Percentiles rank a stretch among this genome's conserved stretches.
Evolutionary conservation across 139 green algal genomes (phyloP).

Genomic region (Tetratostichococcus sp.): DNA sequence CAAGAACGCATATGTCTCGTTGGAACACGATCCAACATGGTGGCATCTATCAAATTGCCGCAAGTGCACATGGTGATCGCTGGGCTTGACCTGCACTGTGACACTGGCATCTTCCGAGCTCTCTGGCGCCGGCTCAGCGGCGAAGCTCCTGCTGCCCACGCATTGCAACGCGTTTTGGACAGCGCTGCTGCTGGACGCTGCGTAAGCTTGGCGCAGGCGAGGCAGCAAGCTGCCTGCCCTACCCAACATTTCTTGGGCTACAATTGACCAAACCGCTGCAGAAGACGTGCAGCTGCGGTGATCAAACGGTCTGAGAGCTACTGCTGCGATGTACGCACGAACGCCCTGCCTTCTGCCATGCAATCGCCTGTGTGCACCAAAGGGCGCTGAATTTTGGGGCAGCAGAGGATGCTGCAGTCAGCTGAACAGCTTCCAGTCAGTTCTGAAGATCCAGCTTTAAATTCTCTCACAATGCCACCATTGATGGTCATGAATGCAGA

Average conservation of each 20-base stretch:
- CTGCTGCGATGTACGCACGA: no score
- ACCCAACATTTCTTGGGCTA: neutral
- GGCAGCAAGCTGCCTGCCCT: neutral
- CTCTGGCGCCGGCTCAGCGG: neutral
- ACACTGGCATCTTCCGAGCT: neutral
- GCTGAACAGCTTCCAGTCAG: no score
- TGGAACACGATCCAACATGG: neutral
- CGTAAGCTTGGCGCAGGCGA: neutral
- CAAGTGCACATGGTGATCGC: neutral
- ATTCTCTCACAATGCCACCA: no score
- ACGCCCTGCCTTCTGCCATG: no score
- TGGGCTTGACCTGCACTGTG: neutral
- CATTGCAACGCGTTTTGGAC: neutral
- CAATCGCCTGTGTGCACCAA: no score
- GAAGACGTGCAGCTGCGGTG: no score
- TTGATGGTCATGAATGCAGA: no score
- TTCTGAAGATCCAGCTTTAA: no score
- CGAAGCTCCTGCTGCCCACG: neutral
- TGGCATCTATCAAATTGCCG: neutral
- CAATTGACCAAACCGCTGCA: no score
- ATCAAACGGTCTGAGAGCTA: no score
- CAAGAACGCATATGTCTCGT: neutral
- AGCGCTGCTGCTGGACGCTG: neutral
- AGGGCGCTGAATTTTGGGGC: no score
- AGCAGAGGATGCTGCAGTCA: no score